Percentiles rank a stretch among this genome's conserved stretches.
These are phyloP conservation scores for Apostasia shenzhenica DNA, from an alignment of 106 monocot species.

Conservation along the genomic window DNA sequence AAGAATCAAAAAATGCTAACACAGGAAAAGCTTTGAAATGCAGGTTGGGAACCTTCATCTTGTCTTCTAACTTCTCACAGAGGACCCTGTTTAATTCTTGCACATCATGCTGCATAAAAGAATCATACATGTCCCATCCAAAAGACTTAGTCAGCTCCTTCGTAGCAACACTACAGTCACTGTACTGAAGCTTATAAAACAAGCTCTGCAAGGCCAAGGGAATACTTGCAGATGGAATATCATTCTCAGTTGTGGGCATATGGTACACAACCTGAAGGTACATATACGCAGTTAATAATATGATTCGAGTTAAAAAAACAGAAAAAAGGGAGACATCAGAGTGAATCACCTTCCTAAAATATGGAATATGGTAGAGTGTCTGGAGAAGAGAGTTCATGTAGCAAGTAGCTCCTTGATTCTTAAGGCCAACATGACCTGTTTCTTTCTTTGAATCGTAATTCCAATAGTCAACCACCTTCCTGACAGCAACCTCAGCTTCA, in stretches of 20 bases:
- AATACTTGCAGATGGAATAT: conserved; percentile 79
- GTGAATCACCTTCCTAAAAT: conserved; percentile 71
- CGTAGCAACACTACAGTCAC: conserved; percentile 39
- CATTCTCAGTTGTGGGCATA: conserved; percentile 88
- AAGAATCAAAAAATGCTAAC: background rate
- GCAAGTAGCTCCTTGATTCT: conserved; percentile 99
- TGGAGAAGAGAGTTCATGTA: conserved; percentile 99
- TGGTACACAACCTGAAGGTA: conserved; percentile 73
- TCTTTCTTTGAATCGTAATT: conserved; percentile 97
- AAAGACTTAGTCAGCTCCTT: conserved; percentile 55
- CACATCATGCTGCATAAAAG: conserved; percentile 78
- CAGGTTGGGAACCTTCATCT: conserved; percentile 62
- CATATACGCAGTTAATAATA: background rate
- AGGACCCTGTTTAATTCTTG: conserved; percentile 89
- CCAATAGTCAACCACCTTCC: conserved; percentile 89
- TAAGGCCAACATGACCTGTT: conserved; percentile 97
- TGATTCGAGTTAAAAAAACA: background rate
- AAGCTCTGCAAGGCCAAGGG: conserved; percentile 70
- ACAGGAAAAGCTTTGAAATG: background rate
- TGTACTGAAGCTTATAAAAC: conserved; percentile 55
- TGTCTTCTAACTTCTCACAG: conserved; percentile 77
- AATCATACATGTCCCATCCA: conserved; percentile 57
- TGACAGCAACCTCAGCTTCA: conserved; percentile 93
- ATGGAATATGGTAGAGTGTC: conserved; percentile 93
- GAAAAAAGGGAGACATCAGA: background rate